A percentile compares a stretch with the other conserved stretches of the same genome.
Conservation (phyloP, 2,329 filamentous ascomycete genomes). For the Fusarium pininemorale region DNA sequence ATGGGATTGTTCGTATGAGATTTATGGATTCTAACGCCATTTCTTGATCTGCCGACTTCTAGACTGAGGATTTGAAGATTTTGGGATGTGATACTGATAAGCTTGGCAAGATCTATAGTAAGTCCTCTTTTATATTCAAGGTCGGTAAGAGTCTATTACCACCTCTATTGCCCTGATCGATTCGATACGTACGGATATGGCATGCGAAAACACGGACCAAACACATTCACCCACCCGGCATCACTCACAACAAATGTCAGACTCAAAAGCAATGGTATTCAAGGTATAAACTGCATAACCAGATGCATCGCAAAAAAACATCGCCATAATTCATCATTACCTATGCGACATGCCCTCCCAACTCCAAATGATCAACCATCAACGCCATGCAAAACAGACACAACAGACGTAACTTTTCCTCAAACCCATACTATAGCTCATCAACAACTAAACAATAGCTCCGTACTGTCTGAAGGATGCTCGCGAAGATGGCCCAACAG, state of each 20-base stretch:
- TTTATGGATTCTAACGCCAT: background rate
- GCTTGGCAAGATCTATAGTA: background rate
- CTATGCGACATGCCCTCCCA: background rate
- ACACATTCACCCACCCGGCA: background rate
- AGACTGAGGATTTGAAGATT: background rate
- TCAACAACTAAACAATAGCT: slow-evolving; percentile 10
- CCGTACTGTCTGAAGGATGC: slow-evolving; percentile 28
- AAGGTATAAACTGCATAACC: slow-evolving; percentile 3
- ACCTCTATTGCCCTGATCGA: background rate
- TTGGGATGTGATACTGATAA: background rate
- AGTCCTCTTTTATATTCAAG: no score
- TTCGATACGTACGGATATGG: no score
- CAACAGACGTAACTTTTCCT: slow-evolving; percentile 3
- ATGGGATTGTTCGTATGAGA: background rate
- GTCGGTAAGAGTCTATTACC: no score
- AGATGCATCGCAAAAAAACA: slow-evolving; percentile 1
- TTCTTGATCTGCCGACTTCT: background rate
- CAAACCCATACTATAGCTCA: background rate
- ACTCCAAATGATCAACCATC: slow-evolving; percentile 11
- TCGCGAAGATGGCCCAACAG: slow-evolving; percentile 25
- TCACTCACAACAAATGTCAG: background rate
- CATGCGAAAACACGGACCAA: background rate
- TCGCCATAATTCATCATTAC: background rate
- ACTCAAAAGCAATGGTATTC: slow-evolving; percentile 3
- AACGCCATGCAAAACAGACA: slow-evolving; percentile 26